A percentile compares a stretch with the other conserved stretches of the same genome.
Conservation (phyloP, 2,329 filamentous ascomycete genomes). For the Parasarocladium wereldwijsianum region DNA sequence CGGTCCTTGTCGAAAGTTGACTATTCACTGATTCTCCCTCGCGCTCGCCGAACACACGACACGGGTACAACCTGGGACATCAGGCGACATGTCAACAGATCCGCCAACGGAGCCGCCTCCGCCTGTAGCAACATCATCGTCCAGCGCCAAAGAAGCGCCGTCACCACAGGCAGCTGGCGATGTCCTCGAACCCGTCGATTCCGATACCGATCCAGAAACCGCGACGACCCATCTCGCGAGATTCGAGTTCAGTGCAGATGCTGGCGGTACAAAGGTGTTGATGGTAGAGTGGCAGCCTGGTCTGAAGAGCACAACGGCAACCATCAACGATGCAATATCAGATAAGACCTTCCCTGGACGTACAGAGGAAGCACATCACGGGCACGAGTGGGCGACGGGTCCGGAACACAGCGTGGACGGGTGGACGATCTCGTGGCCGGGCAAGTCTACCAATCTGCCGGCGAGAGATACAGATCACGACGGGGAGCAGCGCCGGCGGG, state of each 20-base stretch:
- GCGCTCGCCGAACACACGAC: neutral
- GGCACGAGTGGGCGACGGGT: neutral
- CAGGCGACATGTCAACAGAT: no score
- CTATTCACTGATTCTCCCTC: neutral
- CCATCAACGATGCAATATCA: neutral
- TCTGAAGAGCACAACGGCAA: slow-evolving; percentile 9
- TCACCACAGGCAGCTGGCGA: slow-evolving; percentile 9
- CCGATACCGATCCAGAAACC: slow-evolving; percentile 6
- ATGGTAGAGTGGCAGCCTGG: slow-evolving; percentile 76
- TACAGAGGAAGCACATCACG: neutral
- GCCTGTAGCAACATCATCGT: neutral
- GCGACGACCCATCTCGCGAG: slow-evolving; percentile 37
- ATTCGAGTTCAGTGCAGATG: slow-evolving; percentile 61
- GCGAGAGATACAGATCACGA: slow-evolving; percentile 27
- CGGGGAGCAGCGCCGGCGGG: slow-evolving; percentile 34
- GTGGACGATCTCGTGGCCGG: slow-evolving; percentile 76
- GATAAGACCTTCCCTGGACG: neutral
- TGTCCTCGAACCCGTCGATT: slow-evolving; percentile 8
- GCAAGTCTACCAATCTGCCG: slow-evolving; percentile 58
- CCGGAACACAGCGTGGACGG: slow-evolving; percentile 3
- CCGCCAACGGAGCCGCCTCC: neutral
- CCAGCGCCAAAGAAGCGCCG: no score
- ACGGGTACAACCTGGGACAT: no score
- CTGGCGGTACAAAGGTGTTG: slow-evolving; percentile 78
- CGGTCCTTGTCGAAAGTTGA: neutral